phyloP scores from a whole-genome alignment of 202 grass and related monocot genomes.

The Schoenoplectus triqueter region DNA sequence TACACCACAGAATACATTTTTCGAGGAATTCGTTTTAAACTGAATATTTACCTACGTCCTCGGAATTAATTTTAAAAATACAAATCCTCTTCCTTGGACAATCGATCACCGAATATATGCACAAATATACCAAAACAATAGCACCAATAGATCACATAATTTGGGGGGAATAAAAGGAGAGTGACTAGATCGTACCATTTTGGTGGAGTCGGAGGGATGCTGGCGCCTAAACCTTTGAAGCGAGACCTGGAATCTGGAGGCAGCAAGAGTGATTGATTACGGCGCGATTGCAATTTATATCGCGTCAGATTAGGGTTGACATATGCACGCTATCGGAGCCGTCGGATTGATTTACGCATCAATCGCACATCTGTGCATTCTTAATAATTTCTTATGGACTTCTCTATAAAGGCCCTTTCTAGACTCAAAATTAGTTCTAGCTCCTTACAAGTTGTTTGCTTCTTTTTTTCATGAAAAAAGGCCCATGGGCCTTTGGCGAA shows the following conservation, averaged over 20 bases:
- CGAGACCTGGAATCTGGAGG: constrained; percentile 1
- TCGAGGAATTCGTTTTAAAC: not conserved
- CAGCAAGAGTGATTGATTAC: not conserved
- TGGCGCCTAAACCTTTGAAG: constrained; percentile 12
- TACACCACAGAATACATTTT: not conserved
- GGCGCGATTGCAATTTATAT: constrained; percentile 6
- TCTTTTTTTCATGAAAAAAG: too few species aligned
- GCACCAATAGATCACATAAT: not conserved
- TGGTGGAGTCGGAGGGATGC: not conserved
- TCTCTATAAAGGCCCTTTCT: not conserved
- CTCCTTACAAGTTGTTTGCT: not conserved
- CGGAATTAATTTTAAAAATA: not conserved
- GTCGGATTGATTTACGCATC: not conserved
- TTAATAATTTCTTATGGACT: not conserved
- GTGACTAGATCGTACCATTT: not conserved
- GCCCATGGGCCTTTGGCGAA: too few species aligned
- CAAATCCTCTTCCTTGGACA: not conserved
- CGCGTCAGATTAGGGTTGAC: not conserved
- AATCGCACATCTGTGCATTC: not conserved
- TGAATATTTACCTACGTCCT: not conserved
- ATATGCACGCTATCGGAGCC: not conserved
- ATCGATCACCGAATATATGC: not conserved
- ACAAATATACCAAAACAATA: not conserved
- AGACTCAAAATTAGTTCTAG: not conserved
- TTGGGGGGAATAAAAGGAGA: not conserved